phyloP scores from a whole-genome alignment of 1,139 yeast species.

The Komagataea norvegica region DNA sequence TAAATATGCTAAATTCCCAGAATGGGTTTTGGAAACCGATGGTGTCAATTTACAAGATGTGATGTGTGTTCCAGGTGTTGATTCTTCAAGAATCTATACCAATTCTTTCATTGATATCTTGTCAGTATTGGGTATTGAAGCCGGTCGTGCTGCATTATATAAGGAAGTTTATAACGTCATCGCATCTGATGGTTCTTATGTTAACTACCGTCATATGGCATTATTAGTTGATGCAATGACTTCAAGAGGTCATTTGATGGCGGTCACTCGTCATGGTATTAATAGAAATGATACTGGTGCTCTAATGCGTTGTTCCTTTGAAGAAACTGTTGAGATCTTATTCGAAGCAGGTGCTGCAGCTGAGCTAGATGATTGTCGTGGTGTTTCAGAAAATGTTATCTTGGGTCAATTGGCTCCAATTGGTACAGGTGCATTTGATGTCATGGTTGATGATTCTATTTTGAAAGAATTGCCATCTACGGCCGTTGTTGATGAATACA shows the following conservation, averaged over 20 bases:
- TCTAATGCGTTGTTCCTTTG: slow-evolving; percentile 97
- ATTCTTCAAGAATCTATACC: slow-evolving; percentile 82
- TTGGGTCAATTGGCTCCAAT: slow-evolving; percentile 98
- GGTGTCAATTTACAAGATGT: slow-evolving; percentile 96
- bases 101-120: slow-evolving; percentile 95
- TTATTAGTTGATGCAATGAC: slow-evolving; percentile 98
- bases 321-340: slow-evolving; percentile 96
- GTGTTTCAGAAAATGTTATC: slow-evolving; percentile 97
- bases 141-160: slow-evolving; percentile 91
- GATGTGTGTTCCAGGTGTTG: slow-evolving; percentile 93
- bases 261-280: slow-evolving; percentile 99
- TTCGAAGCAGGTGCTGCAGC: slow-evolving; percentile 98
- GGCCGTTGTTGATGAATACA: slow-evolving; percentile 31
- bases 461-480: slow-evolving; percentile 44
- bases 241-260: slow-evolving; percentile 96
- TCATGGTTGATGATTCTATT: slow-evolving; percentile 88
- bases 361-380: slow-evolving; percentile 95
- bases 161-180: slow-evolving; percentile 93
- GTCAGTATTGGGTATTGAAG: slow-evolving; percentile 96
- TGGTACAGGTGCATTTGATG: slow-evolving; percentile 98
- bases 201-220: slow-evolving; percentile 97
- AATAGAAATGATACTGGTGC: slow-evolving; percentile 99
- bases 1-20: slow-evolving; percentile 82
- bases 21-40: slow-evolving; percentile 98
- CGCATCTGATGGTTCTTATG: slow-evolving; percentile 99